Evolutionary conservation across 768 basidiomycete species (phyloP).

Genomic region (Kwoniella pini): DNA sequence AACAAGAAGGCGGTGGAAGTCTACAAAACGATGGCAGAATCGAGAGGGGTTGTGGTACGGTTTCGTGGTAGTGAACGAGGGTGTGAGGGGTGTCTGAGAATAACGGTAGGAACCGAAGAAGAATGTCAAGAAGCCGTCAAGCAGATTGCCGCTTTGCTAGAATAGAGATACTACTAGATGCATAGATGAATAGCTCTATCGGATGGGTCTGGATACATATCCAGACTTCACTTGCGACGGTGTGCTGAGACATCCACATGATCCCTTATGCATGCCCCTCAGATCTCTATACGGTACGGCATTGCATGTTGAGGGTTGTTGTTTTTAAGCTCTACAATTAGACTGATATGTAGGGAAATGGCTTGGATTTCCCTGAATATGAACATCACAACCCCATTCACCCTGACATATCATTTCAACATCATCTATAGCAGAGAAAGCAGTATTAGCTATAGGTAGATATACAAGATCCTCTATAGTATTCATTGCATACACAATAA

Average conservation of each 20-base stretch:
- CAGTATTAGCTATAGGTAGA: background rate
- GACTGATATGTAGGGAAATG: constrained; percentile 2
- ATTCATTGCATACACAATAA: no score
- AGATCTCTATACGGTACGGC: no score
- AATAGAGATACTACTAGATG: no score
- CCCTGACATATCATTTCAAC: background rate
- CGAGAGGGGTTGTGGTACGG: constrained; percentile 82
- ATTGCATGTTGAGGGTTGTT: no score
- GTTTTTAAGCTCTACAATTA: no score
- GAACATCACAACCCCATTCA: background rate
- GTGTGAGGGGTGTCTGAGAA: constrained; percentile 80
- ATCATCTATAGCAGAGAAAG: background rate
- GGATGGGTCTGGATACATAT: background rate
- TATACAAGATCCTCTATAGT: no score
- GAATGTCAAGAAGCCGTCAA: constrained; percentile 70
- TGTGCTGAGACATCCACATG: no score
- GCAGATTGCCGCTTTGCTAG: constrained; percentile 29
- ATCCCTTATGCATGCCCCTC: no score
- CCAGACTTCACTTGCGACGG: no score
- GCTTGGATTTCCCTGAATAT: constrained; percentile 1
- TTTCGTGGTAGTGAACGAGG: constrained; percentile 84
- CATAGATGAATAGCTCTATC: no score
- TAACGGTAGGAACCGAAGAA: constrained; percentile 80
- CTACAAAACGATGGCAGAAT: constrained; percentile 82
- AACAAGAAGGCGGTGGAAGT: constrained; percentile 62